Evolutionary conservation across 129 eudicot species (phyloP), one percentile per base, ranked within the genome.

Genomic region (Escallonia rubra): DNA sequence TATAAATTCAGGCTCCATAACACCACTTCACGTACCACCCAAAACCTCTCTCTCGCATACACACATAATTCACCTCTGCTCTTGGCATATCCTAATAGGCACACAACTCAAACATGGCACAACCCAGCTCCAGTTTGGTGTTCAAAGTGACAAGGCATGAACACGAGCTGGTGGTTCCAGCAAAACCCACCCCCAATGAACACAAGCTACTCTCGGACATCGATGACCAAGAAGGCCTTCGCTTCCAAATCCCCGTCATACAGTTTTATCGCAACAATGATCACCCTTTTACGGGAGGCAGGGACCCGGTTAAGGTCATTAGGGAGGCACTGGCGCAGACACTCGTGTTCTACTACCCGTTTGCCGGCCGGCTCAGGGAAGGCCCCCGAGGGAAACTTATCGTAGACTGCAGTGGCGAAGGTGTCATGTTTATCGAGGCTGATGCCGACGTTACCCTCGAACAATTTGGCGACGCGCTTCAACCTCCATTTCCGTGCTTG

Each of bases 341-440:
- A 4, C 59, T 54, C 5, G 59, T 54, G 15, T 54, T 54, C 7
- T 54, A 54, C 14, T 54, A 54, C 23, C 59, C 59, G 5, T 54
- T 54, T n/a, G 59, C 59, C 16, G 59, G 59, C 4, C 59, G 59
- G 23, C 38, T 54, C 16, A 5, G 59, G 59, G 38, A 54, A 54
- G 59, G 59, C 14, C 23, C 23, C 34, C 23, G 23, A 16, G 23
- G 59, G 4, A 54, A 54, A 3, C 59, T 54, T 12, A 54, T 54
- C 23, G 59, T 54, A 4, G 59, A 54, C n/a, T 54, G 59, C n/a
- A 54, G 23, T 34, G 59, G 59, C 59, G 59, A 83, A 40, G 85
- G 88, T 0, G 63, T 79, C 43, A 3, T 79, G 74, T 83, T 83
- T 23, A 51, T 83, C 4, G 88, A 79, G 48, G 88, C 88, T 5